Percentiles rank a stretch among this genome's conserved stretches.
Conservation (phyloP, 257 asterid species). For the Solanum chmielewskii region DNA sequence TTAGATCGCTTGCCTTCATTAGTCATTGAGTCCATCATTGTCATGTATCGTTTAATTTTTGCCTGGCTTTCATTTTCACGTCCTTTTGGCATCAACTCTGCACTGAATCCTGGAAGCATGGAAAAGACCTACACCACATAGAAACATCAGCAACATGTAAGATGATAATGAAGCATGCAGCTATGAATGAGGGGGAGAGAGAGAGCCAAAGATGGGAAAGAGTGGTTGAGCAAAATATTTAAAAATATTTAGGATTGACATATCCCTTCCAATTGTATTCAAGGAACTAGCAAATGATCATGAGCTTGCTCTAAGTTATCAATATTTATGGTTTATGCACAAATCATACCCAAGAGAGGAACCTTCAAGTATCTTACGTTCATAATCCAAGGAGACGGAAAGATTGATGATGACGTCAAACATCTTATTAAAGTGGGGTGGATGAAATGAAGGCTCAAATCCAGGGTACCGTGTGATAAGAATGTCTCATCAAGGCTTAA, state of each 20-base stretch:
- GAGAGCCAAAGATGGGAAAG: not conserved
- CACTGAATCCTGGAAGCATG: constrained; percentile 93
- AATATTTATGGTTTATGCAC: not conserved
- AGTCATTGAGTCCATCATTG: constrained; percentile 99
- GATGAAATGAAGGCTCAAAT: not conserved
- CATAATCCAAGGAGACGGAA: not conserved
- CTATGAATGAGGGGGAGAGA: not conserved
- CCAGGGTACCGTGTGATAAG: not conserved
- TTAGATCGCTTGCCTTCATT: constrained; percentile 53
- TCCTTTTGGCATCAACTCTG: constrained; percentile 93
- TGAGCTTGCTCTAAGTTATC: not conserved
- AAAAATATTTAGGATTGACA: not conserved
- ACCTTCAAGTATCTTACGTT: not conserved
- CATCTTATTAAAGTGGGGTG: not conserved
- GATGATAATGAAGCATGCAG: not conserved
- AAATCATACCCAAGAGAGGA: not conserved
- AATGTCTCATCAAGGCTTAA: not conserved
- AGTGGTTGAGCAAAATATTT: not conserved
- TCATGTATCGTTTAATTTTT: constrained; percentile 85
- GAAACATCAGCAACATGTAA: not conserved
- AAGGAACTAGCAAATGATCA: not conserved
- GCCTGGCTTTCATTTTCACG: constrained; percentile 90
- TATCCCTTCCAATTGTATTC: not conserved
- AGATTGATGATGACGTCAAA: not conserved
- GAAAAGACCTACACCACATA: constrained; percentile 58